Percentiles rank a stretch among this genome's conserved stretches.
Evolutionary conservation across 495 filamentous ascomycete species (phyloP).

Genomic region (Apiosordaria backusii): DNA sequence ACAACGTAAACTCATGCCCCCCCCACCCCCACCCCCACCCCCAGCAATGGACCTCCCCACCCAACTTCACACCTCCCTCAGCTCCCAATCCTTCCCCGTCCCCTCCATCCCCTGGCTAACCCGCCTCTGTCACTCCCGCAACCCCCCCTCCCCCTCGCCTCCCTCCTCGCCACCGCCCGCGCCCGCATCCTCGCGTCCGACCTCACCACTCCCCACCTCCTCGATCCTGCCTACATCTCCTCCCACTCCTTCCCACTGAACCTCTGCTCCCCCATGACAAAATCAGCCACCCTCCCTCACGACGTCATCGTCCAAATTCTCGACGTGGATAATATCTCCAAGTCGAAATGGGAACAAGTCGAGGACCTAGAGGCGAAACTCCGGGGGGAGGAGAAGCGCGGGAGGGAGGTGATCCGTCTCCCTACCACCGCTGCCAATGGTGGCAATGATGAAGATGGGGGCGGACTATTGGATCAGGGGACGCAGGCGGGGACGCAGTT

Average conservation of each 20-base stretch:
- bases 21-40: background rate
- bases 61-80: constrained; percentile 38
- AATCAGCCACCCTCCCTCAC: constrained; percentile 41
- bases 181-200: constrained; percentile 78
- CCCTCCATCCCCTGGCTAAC: constrained; percentile 39
- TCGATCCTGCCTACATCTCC: constrained; percentile 37
- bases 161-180: constrained; percentile 72
- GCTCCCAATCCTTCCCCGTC: constrained; percentile 32
- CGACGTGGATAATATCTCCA: constrained; percentile 76
- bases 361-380: constrained; percentile 80
- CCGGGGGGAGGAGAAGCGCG: constrained; percentile 76
- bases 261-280: constrained; percentile 41
- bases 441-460: constrained; percentile 21
- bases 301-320: constrained; percentile 76
- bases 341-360: constrained; percentile 76
- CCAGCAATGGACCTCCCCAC: constrained; percentile 27
- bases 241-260: constrained; percentile 56
- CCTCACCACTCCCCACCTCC: constrained; percentile 59
- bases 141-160: constrained; percentile 60
- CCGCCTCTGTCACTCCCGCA: constrained; percentile 33
- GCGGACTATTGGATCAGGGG: constrained; percentile 1
- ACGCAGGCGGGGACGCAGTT: background rate
- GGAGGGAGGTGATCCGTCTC: constrained; percentile 76
- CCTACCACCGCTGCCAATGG: constrained; percentile 45
- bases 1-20: background rate